These are phyloP conservation scores for Spirogloea muscicola DNA, from an alignment of 139 green algal species.

Conservation along the genomic window DNA sequence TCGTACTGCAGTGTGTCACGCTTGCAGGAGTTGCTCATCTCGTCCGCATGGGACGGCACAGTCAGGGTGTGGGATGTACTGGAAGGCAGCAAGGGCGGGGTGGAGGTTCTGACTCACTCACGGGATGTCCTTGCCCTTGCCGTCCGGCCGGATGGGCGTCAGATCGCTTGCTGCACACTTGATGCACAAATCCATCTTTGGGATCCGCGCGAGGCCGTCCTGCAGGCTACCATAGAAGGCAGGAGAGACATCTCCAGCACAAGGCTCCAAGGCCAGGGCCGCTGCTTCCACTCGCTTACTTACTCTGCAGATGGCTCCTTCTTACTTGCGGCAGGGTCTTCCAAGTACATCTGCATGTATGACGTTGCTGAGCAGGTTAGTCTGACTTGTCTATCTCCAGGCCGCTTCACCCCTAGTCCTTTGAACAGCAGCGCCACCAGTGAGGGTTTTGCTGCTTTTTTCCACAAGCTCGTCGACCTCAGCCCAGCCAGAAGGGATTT, in stretches of 20 bases:
- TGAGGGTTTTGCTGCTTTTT: too few species aligned
- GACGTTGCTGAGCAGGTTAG: slow-evolving; percentile 78
- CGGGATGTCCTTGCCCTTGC: slow-evolving; percentile 91
- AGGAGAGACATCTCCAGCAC: slow-evolving; percentile 82
- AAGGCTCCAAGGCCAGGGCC: slow-evolving; percentile 65
- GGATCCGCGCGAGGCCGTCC: slow-evolving; percentile 76
- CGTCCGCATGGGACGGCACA: slow-evolving; percentile 83
- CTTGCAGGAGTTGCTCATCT: slow-evolving; percentile 41
- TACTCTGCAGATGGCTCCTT: slow-evolving; percentile 84
- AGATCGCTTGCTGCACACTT: slow-evolving; percentile 79
- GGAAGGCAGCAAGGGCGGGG: slow-evolving; percentile 55
- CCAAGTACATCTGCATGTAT: slow-evolving; percentile 90
- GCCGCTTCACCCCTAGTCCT: too few species aligned
- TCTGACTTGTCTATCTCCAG: too few species aligned
- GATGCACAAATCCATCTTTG: slow-evolving; percentile 91
- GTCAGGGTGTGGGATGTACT: slow-evolving; percentile 88
- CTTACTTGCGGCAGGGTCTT: slow-evolving; percentile 75
- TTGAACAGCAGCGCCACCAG: too few species aligned
- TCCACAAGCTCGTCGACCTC: too few species aligned
- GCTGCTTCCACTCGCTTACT: slow-evolving; percentile 81
- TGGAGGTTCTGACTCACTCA: slow-evolving; percentile 78
- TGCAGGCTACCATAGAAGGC: slow-evolving; percentile 67
- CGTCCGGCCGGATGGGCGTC: slow-evolving; percentile 79
- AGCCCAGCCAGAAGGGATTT: too few species aligned
- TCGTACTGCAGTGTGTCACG: too few species aligned